These are phyloP conservation scores for Aspergillus bombycis DNA, from an alignment of 2,329 filamentous ascomycete species.

Conservation along the genomic window DNA sequence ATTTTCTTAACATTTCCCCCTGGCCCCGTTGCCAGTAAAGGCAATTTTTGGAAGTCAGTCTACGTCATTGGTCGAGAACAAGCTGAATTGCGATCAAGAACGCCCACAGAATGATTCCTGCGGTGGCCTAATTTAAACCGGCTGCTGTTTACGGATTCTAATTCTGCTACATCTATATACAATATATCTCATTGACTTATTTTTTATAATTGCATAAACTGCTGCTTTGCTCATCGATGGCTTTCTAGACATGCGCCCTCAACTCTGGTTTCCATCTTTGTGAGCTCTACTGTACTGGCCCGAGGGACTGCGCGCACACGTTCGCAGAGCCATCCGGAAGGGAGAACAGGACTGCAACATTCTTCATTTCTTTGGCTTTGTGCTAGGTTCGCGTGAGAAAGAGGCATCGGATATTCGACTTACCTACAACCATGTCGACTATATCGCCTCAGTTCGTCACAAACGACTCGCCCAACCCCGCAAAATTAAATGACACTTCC, in stretches of 20 bases:
- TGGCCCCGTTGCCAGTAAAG: not conserved
- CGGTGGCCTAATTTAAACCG: not conserved
- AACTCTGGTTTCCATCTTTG: not conserved
- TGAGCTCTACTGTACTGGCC: not conserved
- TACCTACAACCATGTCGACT: constrained; percentile 22
- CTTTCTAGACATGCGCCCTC: constrained; percentile 1
- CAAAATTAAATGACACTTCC: constrained; percentile 35
- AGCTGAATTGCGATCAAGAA: constrained; percentile 1
- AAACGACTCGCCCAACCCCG: constrained; percentile 27
- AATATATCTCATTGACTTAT: not conserved
- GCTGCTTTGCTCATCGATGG: not conserved
- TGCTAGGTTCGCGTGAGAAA: not conserved
- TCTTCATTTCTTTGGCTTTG: not conserved
- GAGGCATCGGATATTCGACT: not conserved
- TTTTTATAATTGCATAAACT: not conserved
- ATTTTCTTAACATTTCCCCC: not conserved
- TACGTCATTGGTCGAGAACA: not conserved
- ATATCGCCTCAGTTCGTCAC: constrained; percentile 26
- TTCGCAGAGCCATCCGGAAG: not conserved
- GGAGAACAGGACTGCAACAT: not conserved
- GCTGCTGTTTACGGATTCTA: not conserved
- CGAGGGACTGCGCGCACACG: not conserved
- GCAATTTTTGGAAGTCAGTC: not conserved
- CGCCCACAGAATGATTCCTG: constrained; percentile 2
- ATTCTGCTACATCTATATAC: not conserved